phyloP scores from a whole-genome alignment of 106 monocot genomes.

The Amphibolis antarctica region DNA sequence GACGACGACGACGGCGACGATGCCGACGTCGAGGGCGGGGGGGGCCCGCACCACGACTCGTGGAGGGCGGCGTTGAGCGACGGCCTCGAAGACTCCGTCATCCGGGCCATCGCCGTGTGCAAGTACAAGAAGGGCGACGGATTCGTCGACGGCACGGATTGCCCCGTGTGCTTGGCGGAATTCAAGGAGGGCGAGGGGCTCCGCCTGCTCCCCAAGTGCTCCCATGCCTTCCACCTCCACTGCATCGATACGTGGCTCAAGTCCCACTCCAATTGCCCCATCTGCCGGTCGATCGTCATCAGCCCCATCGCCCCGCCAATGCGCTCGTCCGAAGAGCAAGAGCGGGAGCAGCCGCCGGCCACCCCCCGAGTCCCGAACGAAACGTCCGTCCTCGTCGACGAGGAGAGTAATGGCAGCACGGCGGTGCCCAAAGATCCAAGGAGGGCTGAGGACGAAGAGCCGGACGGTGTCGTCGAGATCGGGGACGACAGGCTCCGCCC shows the following conservation, averaged over 20 bases:
- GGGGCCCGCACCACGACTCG: neutral
- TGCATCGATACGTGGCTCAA: slow-evolving; percentile 81
- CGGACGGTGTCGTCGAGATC: neutral
- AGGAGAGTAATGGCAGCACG: neutral
- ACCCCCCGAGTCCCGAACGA: neutral
- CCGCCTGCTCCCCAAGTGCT: slow-evolving; percentile 59
- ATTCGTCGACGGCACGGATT: slow-evolving; percentile 40
- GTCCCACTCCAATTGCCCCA: slow-evolving; percentile 67
- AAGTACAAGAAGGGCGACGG: slow-evolving; percentile 47
- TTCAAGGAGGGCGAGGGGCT: slow-evolving; percentile 60
- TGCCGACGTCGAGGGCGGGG: neutral
- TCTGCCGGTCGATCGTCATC: slow-evolving; percentile 55
- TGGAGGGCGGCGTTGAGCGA: neutral
- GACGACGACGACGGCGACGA: neutral
- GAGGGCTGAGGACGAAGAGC: neutral
- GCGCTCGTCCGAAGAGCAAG: neutral
- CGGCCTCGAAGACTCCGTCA: slow-evolving; percentile 56
- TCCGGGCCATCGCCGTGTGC: slow-evolving; percentile 48
- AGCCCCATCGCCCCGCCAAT: neutral
- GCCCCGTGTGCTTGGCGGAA: slow-evolving; percentile 68
- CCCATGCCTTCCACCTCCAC: slow-evolving; percentile 60
- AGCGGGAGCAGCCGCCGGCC: neutral
- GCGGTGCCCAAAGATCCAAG: neutral
- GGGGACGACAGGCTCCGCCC: neutral
- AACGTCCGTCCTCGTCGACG: neutral